Percentiles rank a stretch among this genome's conserved stretches.
These are phyloP conservation scores for Blastobotrys serpentis DNA, from an alignment of 1,139 yeast genomes.

Conservation along the genomic window DNA sequence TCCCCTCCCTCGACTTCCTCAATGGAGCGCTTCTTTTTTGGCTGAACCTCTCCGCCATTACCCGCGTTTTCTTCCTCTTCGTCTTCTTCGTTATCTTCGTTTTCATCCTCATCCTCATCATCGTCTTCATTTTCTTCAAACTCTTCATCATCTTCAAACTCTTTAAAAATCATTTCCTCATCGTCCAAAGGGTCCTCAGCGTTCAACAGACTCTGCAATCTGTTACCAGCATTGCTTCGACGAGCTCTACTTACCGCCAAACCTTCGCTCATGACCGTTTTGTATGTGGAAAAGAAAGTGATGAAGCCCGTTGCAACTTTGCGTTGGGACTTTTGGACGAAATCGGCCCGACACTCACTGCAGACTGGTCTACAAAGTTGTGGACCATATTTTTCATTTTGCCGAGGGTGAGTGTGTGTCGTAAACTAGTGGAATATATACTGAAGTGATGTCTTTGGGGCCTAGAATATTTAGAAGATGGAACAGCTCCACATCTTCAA, in stretches of 20 bases:
- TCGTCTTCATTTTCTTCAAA: conserved; percentile 24
- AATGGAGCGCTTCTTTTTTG: conserved; percentile 11
- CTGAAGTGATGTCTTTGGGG: conserved; percentile 1
- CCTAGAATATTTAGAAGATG: conserved; percentile 5
- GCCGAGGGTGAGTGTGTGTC: neutral
- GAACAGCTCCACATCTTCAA: conserved; percentile 31
- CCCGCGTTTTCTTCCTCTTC: conserved; percentile 16
- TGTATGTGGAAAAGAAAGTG: neutral
- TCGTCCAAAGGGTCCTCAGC: conserved; percentile 55
- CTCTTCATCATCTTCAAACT: conserved; percentile 50
- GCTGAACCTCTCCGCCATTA: conserved; percentile 21
- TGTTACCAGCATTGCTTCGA: conserved; percentile 88
- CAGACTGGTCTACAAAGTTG: no score
- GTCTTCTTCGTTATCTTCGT: conserved; percentile 24
- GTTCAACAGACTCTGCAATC: conserved; percentile 69
- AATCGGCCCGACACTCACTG: no score
- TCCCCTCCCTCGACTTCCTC: conserved; percentile 16
- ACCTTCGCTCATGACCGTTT: conserved; percentile 7
- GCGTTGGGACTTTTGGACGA: neutral
- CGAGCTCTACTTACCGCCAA: conserved; percentile 64
- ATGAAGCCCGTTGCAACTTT: conserved; percentile 1
- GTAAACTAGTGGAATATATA: neutral
- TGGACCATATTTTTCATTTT: no score
- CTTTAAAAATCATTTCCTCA: conserved; percentile 70
- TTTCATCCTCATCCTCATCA: conserved; percentile 24